Percentiles rank a stretch among this genome's conserved stretches.
Evolutionary conservation across 2,329 filamentous ascomycete genomes (phyloP).

Genomic region (Metarhizium brunneum): DNA sequence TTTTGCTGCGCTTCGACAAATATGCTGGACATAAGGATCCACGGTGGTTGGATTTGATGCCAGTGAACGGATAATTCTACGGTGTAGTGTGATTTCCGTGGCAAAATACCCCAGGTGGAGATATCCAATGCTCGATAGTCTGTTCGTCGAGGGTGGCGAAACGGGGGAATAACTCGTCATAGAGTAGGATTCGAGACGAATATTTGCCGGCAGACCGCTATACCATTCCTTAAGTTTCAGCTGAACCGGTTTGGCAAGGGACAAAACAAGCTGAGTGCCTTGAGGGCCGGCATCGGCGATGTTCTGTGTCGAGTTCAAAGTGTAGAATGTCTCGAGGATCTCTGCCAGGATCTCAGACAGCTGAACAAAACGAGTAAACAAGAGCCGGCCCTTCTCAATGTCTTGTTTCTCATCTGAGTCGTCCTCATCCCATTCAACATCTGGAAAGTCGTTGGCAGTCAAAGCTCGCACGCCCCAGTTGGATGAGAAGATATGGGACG

Average conservation of each 20-base stretch:
- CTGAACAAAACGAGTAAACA: slow-evolving; percentile 69
- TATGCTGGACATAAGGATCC: slow-evolving; percentile 79
- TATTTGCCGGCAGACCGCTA: slow-evolving; percentile 51
- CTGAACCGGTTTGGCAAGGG: slow-evolving; percentile 72
- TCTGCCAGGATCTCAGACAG: slow-evolving; percentile 69
- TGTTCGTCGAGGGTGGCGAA: slow-evolving; percentile 24
- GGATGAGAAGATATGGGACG: slow-evolving; percentile 59
- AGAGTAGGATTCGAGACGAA: slow-evolving; percentile 56
- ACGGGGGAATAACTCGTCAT: slow-evolving; percentile 12
- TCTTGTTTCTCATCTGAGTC: slow-evolving; percentile 54
- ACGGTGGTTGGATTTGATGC: slow-evolving; percentile 32
- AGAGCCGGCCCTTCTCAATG: slow-evolving; percentile 55
- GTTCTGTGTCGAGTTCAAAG: slow-evolving; percentile 62
- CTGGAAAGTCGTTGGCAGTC: slow-evolving; percentile 61
- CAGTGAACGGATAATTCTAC: slow-evolving; percentile 80
- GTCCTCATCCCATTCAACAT: slow-evolving; percentile 57
- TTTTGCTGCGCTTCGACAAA: slow-evolving; percentile 88
- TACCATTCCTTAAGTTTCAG: slow-evolving; percentile 80
- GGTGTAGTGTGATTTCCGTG: slow-evolving; percentile 86
- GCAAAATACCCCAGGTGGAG: slow-evolving; percentile 90
- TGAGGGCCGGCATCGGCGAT: slow-evolving; percentile 57
- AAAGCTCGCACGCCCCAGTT: slow-evolving; percentile 71
- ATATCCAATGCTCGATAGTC: slow-evolving; percentile 59
- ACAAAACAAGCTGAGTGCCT: slow-evolving; percentile 63
- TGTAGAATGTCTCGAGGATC: slow-evolving; percentile 77